A percentile compares a stretch with the other conserved stretches of the same genome.
These are phyloP conservation scores for Colletotrichum chlorophyti DNA, from an alignment of 2,329 filamentous ascomycete genomes.

Conservation along the genomic window DNA sequence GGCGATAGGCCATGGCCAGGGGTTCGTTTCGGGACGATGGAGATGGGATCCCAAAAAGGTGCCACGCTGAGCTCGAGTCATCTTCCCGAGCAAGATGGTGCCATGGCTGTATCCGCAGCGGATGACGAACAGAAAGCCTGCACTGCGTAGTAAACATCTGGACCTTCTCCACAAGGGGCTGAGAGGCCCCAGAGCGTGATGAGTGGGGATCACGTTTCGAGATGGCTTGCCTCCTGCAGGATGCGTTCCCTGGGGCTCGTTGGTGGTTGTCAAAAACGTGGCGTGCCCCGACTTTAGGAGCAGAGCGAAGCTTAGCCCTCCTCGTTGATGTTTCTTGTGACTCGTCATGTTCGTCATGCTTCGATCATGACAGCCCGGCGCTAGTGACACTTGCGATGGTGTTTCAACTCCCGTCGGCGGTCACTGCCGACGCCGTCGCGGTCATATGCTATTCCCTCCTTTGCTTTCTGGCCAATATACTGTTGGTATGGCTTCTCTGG, in stretches of 20 bases:
- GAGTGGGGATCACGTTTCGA: neutral
- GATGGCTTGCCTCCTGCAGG: too few relatives aligned
- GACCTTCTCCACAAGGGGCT: constrained; percentile 12
- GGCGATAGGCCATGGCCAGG: constrained; percentile 6
- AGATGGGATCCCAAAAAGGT: constrained; percentile 1
- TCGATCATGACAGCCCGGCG: constrained; percentile 11
- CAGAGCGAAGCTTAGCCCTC: neutral
- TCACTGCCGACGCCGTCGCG: constrained; percentile 13
- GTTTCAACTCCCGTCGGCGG: constrained; percentile 26
- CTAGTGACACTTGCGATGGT: constrained; percentile 19
- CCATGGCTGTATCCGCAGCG: neutral
- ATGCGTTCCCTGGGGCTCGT: too few relatives aligned
- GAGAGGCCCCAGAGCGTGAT: neutral
- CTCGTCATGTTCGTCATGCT: constrained; percentile 23
- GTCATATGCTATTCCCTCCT: constrained; percentile 20
- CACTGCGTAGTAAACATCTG: neutral
- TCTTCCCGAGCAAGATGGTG: constrained; percentile 4
- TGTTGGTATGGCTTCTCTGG: constrained; percentile 24
- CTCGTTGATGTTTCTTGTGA: neutral
- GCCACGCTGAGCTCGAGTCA: neutral
- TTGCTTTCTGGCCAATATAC: constrained; percentile 16
- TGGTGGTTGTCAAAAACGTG: constrained; percentile 13
- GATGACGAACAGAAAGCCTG: constrained; percentile 14
- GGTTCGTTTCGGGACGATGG: constrained; percentile 25
- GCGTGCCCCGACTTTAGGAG: neutral